A percentile compares a stretch with the other conserved stretches of the same genome.
Evolutionary conservation across 257 asterid species (phyloP).

Genomic region (Paraleonurus japonicus): DNA sequence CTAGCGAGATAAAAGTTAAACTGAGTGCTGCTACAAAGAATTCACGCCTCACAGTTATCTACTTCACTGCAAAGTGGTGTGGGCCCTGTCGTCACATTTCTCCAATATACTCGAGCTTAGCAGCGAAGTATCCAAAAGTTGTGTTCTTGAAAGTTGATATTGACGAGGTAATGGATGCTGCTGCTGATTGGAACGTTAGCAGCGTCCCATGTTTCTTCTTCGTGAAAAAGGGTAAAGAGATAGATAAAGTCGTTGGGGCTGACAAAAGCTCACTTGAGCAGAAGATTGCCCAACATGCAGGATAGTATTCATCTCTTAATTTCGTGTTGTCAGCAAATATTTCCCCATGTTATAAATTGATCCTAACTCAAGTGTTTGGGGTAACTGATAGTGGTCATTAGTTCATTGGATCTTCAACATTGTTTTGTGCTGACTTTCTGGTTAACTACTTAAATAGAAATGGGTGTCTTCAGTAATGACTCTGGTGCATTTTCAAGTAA

Average conservation of each 20-base stretch:
- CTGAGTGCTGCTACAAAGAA: slow-evolving; percentile 47
- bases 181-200: slow-evolving; percentile 50
- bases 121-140: slow-evolving; percentile 45
- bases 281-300: slow-evolving; percentile 57
- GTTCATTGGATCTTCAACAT: no score
- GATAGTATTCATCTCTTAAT: slow-evolving; percentile 1
- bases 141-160: slow-evolving; percentile 69
- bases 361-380: no score
- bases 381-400: no score
- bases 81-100: slow-evolving; percentile 72
- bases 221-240: slow-evolving; percentile 51
- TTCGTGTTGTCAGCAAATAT: not conserved
- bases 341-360: not conserved
- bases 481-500: no score
- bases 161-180: slow-evolving; percentile 61
- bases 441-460: no score
- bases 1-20: slow-evolving; percentile 45
- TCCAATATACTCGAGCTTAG: slow-evolving; percentile 55
- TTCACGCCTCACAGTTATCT: slow-evolving; percentile 57
- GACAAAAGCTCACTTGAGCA: slow-evolving; percentile 49
- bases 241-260: slow-evolving; percentile 60
- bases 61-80: slow-evolving; percentile 85
- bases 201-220: slow-evolving; percentile 73
- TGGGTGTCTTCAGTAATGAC: no score
- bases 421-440: no score